A percentile compares a stretch with the other conserved stretches of the same genome.
phyloP scores from a whole-genome alignment of 257 asterid genomes.

The Fraxinus cuspidata region DNA sequence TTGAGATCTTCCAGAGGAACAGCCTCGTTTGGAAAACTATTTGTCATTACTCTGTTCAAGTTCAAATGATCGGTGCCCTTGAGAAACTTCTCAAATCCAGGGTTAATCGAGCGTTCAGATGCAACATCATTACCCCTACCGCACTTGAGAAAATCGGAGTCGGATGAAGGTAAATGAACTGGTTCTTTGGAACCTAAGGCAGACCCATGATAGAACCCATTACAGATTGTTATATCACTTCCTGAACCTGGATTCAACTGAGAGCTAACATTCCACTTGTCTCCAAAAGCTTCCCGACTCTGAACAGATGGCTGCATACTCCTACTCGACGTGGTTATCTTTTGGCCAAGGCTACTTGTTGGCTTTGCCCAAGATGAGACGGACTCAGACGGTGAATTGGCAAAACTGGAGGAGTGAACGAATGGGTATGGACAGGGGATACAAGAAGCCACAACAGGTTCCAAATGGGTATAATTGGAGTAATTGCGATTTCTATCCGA shows the following conservation, averaged over 20 bases:
- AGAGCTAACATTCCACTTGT: slow-evolving; percentile 50
- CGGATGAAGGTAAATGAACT: slow-evolving; percentile 34
- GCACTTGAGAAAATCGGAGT: slow-evolving; percentile 38
- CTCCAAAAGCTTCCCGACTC: slow-evolving; percentile 41
- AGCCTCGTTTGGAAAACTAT: slow-evolving; percentile 41
- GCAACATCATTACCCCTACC: slow-evolving; percentile 34
- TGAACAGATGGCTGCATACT: slow-evolving; percentile 38
- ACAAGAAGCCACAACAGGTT: slow-evolving; percentile 48
- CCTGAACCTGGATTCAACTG: slow-evolving; percentile 35
- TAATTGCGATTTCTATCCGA: slow-evolving; percentile 38
- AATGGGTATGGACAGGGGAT: slow-evolving; percentile 45
- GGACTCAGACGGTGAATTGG: slow-evolving; percentile 52
- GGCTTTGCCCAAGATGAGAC: slow-evolving; percentile 69
- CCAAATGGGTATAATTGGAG: slow-evolving; percentile 40
- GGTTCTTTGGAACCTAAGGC: slow-evolving; percentile 52
- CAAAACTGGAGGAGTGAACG: slow-evolving; percentile 40
- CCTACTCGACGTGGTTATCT: slow-evolving; percentile 42
- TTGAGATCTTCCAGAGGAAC: slow-evolving; percentile 41
- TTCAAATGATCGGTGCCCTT: slow-evolving; percentile 44
- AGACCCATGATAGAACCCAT: slow-evolving; percentile 64
- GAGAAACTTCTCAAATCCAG: slow-evolving; percentile 35
- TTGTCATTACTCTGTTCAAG: slow-evolving; percentile 56
- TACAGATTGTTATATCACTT: slow-evolving; percentile 29
- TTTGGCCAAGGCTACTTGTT: slow-evolving; percentile 47
- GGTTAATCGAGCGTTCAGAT: slow-evolving; percentile 35